A percentile compares a stretch with the other conserved stretches of the same genome.
phyloP scores from a whole-genome alignment of 345 rosid species.

The Anastatica hierochuntica region DNA sequence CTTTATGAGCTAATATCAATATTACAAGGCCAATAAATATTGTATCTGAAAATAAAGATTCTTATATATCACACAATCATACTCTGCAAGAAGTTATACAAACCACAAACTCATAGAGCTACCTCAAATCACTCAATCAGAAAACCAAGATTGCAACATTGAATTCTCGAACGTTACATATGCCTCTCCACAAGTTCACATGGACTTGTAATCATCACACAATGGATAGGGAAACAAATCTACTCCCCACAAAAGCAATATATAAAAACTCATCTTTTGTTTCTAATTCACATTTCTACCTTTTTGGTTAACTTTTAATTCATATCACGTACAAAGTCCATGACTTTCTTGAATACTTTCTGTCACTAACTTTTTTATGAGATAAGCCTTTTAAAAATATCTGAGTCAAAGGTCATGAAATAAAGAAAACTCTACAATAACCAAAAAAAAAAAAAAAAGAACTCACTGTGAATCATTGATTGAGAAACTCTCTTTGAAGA shows the following conservation, averaged over 20 bases:
- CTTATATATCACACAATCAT: background rate
- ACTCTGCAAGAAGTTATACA: background rate
- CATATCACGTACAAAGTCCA: background rate
- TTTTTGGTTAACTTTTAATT: background rate
- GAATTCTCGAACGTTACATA: background rate
- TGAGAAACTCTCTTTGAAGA: conserved; percentile 72
- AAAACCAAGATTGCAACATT: background rate
- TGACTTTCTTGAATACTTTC: background rate
- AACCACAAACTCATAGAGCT: conserved; percentile 2
- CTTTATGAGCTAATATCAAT: background rate
- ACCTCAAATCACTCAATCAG: no score
- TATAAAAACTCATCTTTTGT: background rate
- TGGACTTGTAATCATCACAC: background rate
- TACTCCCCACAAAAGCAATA: background rate
- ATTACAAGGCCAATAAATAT: conserved; percentile 1
- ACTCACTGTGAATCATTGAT: conserved; percentile 73
- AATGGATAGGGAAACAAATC: background rate
- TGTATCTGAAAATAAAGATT: background rate
- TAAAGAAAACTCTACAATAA: no score
- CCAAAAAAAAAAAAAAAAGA: background rate
- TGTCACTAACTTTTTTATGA: background rate
- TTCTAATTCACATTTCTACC: background rate
- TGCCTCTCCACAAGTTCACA: background rate
- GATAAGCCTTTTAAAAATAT: background rate
- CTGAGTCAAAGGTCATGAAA: background rate